Conservation (phyloP, 495 filamentous ascomycete species). For the Aspergillus taichungensis region DNA sequence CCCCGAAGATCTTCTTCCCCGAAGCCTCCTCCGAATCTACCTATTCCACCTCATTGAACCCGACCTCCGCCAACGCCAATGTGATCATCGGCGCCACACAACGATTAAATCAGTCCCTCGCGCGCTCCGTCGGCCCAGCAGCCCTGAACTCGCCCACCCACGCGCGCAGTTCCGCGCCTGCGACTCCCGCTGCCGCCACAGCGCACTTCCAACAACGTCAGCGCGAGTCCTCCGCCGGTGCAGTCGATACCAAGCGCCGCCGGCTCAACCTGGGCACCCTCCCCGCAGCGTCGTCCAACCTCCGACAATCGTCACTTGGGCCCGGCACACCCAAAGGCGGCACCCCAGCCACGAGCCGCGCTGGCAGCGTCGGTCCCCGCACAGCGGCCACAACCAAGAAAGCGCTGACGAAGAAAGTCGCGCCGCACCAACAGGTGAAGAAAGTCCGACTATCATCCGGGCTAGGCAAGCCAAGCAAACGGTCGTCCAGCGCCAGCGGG, state of each 20-base stretch:
- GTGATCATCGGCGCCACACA: slow-evolving; percentile 35
- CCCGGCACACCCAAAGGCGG: slow-evolving; percentile 79
- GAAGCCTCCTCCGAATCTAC: slow-evolving; percentile 31
- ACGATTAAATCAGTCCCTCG: slow-evolving; percentile 35
- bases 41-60: slow-evolving; percentile 33
- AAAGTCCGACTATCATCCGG: slow-evolving; percentile 35
- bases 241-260: slow-evolving; percentile 63
- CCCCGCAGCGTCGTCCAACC: slow-evolving; percentile 59
- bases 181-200: slow-evolving; percentile 54
- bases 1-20: slow-evolving; percentile 42
- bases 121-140: slow-evolving; percentile 15
- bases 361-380: slow-evolving; percentile 65
- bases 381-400: slow-evolving; percentile 47
- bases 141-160: slow-evolving; percentile 20
- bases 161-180: slow-evolving; percentile 48
- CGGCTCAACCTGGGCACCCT: slow-evolving; percentile 61
- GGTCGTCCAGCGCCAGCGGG: slow-evolving; percentile 35
- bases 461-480: slow-evolving; percentile 43
- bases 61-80: slow-evolving; percentile 36
- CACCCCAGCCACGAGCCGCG: slow-evolving; percentile 53
- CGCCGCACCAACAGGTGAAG: slow-evolving; percentile 55
- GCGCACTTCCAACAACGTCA: slow-evolving; percentile 53
- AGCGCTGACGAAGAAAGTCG: slow-evolving; percentile 52
- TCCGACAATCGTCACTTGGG: slow-evolving; percentile 75
- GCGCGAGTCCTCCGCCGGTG: slow-evolving; percentile 71